Evolutionary conservation across 495 filamentous ascomycete genomes (phyloP), one percentile per base, ranked within the genome.

Genomic region (Aspergillus bertholletiae): DNA sequence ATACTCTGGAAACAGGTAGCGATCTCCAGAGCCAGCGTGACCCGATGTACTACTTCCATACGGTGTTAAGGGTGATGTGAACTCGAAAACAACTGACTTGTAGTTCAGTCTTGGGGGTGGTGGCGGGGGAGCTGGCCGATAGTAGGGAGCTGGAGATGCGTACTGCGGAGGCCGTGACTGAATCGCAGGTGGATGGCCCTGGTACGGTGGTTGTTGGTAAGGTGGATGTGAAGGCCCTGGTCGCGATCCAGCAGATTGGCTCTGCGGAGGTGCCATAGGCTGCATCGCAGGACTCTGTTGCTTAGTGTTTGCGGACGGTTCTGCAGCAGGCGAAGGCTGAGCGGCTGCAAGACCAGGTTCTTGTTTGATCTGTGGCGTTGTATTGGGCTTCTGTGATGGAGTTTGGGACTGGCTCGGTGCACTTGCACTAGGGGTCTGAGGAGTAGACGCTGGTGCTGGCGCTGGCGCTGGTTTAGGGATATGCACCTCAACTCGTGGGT

Each of bases 1-100:
- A 62, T 90, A 81, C 65, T 89, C 91, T 0, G 94, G 94, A 63
- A 98, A 94, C 18, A 92, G 67, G 64, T 91, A 97, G 18, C 92
- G 84, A 64, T 97, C 94, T 9, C 91, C 91, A 17, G 81, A 83
- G 13, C 80, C 81, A 8, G 83, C 87, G 27, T 86, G 83, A 46
- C 86, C 85, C 2, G 83, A 78, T 0, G 74, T 73, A 28, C 68
- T 72, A 52, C 69, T 78, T 64, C 75, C 73, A 27, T 77, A 77
- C 1, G 75, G 74, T 12, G 75, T 77, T 48, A 77, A 57, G 0
- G 75, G 75, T 9, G 75, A 79, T 1, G 75, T 76, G 60, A 96
- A 96, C 64, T 96, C 93, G 50, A 98, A 88, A 9, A 92, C 84
- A 2, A 96, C 76, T 15, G 88, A 82, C 34, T 83, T 81, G 63